Percentiles rank a stretch among this genome's conserved stretches.
Evolutionary conservation across 2,329 filamentous ascomycete genomes (phyloP).

Genomic region (Aspergillus sp.): DNA sequence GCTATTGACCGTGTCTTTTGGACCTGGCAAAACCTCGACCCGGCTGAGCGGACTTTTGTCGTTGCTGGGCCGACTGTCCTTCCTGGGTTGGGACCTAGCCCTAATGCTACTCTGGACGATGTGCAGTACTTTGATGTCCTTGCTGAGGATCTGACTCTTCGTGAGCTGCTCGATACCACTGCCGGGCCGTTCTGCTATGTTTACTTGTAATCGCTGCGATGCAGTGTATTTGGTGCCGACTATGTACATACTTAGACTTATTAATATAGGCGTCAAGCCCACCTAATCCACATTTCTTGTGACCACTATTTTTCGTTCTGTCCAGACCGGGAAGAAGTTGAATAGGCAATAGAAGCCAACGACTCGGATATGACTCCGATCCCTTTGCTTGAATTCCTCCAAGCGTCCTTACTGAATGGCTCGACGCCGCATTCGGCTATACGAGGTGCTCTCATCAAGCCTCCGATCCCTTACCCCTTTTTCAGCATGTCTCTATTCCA

Average conservation of each 20-base stretch:
- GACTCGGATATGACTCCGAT: too few relatives aligned
- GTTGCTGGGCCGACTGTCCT: constrained; percentile 45
- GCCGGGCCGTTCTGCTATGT: constrained; percentile 55
- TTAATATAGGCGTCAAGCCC: background rate
- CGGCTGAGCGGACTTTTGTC: constrained; percentile 53
- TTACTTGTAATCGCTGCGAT: constrained; percentile 35
- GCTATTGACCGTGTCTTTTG: constrained; percentile 23
- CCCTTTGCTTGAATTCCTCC: too few relatives aligned
- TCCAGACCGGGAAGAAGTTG: too few relatives aligned
- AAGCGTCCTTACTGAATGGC: too few relatives aligned
- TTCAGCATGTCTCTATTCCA: too few relatives aligned
- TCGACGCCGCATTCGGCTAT: too few relatives aligned
- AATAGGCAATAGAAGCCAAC: too few relatives aligned
- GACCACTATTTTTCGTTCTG: background rate
- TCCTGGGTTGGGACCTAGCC: constrained; percentile 3
- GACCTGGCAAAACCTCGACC: constrained; percentile 39
- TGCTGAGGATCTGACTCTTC: constrained; percentile 38
- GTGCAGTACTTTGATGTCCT: constrained; percentile 40
- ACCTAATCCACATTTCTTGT: background rate
- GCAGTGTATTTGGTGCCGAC: background rate
- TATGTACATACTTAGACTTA: background rate
- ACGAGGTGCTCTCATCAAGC: too few relatives aligned
- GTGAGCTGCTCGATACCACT: constrained; percentile 48
- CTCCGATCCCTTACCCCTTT: too few relatives aligned
- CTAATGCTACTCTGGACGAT: constrained; percentile 52